Evolutionary conservation across 805 yeast species (phyloP).

Genomic region (Barnettozyma vustinii): DNA sequence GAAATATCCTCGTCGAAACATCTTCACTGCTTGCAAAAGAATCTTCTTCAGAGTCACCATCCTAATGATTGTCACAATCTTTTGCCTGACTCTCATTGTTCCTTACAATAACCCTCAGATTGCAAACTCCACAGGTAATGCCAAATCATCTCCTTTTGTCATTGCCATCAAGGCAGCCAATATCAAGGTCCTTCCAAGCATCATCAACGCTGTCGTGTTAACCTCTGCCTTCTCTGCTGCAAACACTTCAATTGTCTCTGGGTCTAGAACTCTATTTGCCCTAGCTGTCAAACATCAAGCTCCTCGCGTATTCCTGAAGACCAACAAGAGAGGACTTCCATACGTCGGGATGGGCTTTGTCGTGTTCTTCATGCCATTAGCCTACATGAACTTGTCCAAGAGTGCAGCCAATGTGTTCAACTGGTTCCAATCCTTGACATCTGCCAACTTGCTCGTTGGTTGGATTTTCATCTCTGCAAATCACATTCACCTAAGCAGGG

Average conservation of each 20-base stretch:
- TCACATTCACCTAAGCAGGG: slow-evolving; percentile 28
- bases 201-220: slow-evolving; percentile 35
- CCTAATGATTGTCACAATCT: slow-evolving; percentile 27
- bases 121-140: slow-evolving; percentile 27
- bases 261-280: slow-evolving; percentile 31
- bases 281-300: slow-evolving; percentile 33
- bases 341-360: slow-evolving; percentile 25
- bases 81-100: slow-evolving; percentile 29
- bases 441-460: slow-evolving; percentile 26
- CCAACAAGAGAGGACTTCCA: slow-evolving; percentile 31
- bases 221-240: slow-evolving; percentile 37
- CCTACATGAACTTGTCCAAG: slow-evolving; percentile 26
- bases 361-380: slow-evolving; percentile 29
- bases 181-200: slow-evolving; percentile 30
- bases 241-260: slow-evolving; percentile 25
- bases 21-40: slow-evolving; percentile 29
- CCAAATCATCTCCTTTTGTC: slow-evolving; percentile 34
- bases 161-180: slow-evolving; percentile 43
- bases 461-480: slow-evolving; percentile 29
- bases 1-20: slow-evolving; percentile 29
- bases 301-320: slow-evolving; percentile 29
- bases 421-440: slow-evolving; percentile 31
- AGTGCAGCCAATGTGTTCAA: slow-evolving; percentile 27
- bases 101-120: slow-evolving; percentile 26
- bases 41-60: slow-evolving; percentile 26